Base-by-base conservation (phyloP, 2,329 filamentous ascomycete species). In the Exophiala spinifera region DNA sequence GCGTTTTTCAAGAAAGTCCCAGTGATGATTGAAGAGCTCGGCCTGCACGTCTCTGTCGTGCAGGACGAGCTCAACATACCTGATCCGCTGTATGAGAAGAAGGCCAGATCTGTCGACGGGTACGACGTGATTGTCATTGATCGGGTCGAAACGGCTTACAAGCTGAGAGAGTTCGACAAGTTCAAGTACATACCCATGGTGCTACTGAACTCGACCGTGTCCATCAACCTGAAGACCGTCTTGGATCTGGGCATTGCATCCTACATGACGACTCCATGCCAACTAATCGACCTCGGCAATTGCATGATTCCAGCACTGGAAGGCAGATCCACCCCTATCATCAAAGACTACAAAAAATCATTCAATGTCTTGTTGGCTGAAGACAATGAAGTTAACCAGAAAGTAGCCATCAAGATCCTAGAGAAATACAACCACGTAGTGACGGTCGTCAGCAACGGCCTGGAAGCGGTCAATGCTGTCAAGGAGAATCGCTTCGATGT, bases 151-250 rank as follows among this genome's bases (percentile, higher is more conserved):
- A 95, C 89, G 3, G 94, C 92, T n/a, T 81, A 90, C 59, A 83
- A 86, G 62, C 76, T 97, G 52, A 84, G 94, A 61, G 86, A 88
- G 10, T 87, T 94, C 48, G 92, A 96, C 67, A 90, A 95, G 69
- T 96, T 96, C 80, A 96, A 96, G 76, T 97, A 96, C 69, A 90
- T 96, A 43, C 94, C 94, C 2, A 91, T 99, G 61, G 92, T 99
- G 40, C 82, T 97, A 57, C 76, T 97, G 43, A 94, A 91, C 42
- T 91, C 92, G 0, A 79, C 90, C 33, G 91, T 97, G 11, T 89
- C 91, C 57, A 90, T 97, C 63, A 95, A 86, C 70, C 79, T 99
- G 64, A 96, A 96, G 75, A 94, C 90, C 2, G 94, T 92, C 55
- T 76, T 97, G 56, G 94, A 97, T 69, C 81, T 97, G 61, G 92